These are phyloP conservation scores for Pseudogymnoascus sp. DNA, from an alignment of 2,329 filamentous ascomycete species.

Conservation along the genomic window DNA sequence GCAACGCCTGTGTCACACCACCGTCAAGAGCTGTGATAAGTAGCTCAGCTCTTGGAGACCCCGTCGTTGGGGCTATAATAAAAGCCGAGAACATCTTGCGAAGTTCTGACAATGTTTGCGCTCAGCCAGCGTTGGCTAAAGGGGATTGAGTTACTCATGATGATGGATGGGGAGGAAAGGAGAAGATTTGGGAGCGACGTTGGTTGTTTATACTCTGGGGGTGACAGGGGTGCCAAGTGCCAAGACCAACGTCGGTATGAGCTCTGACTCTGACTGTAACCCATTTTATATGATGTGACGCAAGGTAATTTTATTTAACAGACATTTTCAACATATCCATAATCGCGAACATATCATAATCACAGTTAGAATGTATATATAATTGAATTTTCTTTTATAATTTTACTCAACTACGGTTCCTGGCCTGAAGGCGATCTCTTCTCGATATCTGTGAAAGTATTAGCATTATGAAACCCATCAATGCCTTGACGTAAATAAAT, in stretches of 20 bases:
- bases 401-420: background rate
- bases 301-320: background rate
- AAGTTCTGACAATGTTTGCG: constrained; percentile 6
- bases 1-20: constrained; percentile 5
- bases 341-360: background rate
- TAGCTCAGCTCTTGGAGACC: constrained; percentile 10
- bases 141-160: constrained; percentile 2
- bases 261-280: background rate
- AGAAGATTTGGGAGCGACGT: background rate
- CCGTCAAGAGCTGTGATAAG: constrained; percentile 4
- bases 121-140: constrained; percentile 5
- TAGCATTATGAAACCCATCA: background rate
- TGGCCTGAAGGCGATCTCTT: background rate
- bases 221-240: constrained; percentile 4
- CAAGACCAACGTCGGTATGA: background rate
- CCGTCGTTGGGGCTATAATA: constrained; percentile 12
- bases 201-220: constrained; percentile 6
- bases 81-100: constrained; percentile 9
- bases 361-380: background rate
- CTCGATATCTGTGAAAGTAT: background rate
- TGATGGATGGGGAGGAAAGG: background rate
- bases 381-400: background rate
- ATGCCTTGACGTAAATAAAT: background rate
- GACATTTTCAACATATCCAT: constrained; percentile 3
- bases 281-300: background rate